phyloP scores from a whole-genome alignment of 2,329 filamentous ascomycete genomes.

The Exutisphaerella laricina region DNA sequence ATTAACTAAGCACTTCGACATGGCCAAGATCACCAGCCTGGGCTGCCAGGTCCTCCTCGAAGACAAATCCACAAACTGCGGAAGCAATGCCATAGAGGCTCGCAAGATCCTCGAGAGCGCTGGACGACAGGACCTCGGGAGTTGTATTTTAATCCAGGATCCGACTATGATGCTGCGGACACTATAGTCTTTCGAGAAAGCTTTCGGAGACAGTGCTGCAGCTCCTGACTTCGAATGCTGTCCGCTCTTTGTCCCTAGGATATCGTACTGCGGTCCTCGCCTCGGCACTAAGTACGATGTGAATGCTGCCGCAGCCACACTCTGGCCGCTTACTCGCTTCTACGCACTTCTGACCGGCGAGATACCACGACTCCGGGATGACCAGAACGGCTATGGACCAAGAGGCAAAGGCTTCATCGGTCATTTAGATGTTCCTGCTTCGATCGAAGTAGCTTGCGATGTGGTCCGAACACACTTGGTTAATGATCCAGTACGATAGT shows the following conservation, averaged over 20 bases:
- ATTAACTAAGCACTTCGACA: constrained; percentile 30
- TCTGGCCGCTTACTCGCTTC: constrained; percentile 40
- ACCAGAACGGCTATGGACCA: constrained; percentile 42
- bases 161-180: constrained; percentile 44
- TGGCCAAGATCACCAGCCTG: constrained; percentile 19
- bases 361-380: constrained; percentile 41
- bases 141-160: constrained; percentile 40
- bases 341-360: constrained; percentile 41
- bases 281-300: constrained; percentile 10
- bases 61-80: constrained; percentile 44
- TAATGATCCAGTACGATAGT: not conserved
- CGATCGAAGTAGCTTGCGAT: constrained; percentile 32
- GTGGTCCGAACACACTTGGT: not conserved
- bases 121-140: constrained; percentile 22
- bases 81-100: constrained; percentile 40
- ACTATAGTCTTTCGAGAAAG: constrained; percentile 38
- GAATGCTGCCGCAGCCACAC: not conserved
- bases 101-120: constrained; percentile 33
- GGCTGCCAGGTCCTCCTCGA: constrained; percentile 38
- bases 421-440: constrained; percentile 40
- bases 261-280: not conserved
- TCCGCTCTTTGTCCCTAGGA: constrained; percentile 32
- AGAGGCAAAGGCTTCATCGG: constrained; percentile 40
- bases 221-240: constrained; percentile 29
- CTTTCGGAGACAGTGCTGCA: constrained; percentile 27